phyloP scores from a whole-genome alignment of 2,329 filamentous ascomycete species.

The Ceratocystis papillata region DNA sequence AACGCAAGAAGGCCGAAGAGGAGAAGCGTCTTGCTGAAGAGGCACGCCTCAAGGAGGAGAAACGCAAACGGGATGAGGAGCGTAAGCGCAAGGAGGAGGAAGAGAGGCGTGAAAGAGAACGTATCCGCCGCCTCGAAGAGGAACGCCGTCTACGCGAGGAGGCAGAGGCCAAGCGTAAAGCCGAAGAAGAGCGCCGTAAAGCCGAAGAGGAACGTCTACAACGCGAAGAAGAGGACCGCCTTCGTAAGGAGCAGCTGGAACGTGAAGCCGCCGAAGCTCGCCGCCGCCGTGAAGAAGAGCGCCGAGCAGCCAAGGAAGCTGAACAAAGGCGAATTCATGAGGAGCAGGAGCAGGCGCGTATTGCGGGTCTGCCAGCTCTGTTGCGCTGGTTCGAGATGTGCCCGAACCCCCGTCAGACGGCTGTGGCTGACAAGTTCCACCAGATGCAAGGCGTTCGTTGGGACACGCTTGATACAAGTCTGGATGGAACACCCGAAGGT shows the following conservation, averaged over 20 bases:
- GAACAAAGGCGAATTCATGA: conserved; percentile 42
- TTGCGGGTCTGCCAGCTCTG: conserved; percentile 49
- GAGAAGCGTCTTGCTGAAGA: conserved; percentile 28
- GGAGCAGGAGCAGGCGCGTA: conserved; percentile 44
- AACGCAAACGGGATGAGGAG: conserved; percentile 34
- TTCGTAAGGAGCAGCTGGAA: conserved; percentile 37
- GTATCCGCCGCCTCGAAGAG: conserved; percentile 26
- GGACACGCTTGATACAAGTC: conserved; percentile 48
- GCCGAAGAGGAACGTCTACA: conserved; percentile 34
- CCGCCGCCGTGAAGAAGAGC: conserved; percentile 41
- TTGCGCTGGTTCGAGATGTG: conserved; percentile 50
- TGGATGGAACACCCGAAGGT: conserved; percentile 44
- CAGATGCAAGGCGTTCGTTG: conserved; percentile 51
- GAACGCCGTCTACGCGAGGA: conserved; percentile 25
- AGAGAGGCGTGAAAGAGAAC: conserved; percentile 28
- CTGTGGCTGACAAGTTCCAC: conserved; percentile 45
- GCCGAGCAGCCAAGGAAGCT: conserved; percentile 40
- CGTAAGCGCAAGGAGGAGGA: conserved; percentile 34
- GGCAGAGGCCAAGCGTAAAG: conserved; percentile 30
- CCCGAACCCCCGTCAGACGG: conserved; percentile 41
- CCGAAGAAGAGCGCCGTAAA: conserved; percentile 32
- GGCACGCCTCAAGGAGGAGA: conserved; percentile 30
- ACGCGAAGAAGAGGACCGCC: conserved; percentile 39
- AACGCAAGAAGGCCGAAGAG: conserved; percentile 31
- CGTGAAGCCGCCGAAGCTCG: conserved; percentile 43